Percentiles rank a stretch among this genome's conserved stretches.
Conservation (phyloP, 1,284 basidiomycete genomes). For the Peniophora sp. region DNA sequence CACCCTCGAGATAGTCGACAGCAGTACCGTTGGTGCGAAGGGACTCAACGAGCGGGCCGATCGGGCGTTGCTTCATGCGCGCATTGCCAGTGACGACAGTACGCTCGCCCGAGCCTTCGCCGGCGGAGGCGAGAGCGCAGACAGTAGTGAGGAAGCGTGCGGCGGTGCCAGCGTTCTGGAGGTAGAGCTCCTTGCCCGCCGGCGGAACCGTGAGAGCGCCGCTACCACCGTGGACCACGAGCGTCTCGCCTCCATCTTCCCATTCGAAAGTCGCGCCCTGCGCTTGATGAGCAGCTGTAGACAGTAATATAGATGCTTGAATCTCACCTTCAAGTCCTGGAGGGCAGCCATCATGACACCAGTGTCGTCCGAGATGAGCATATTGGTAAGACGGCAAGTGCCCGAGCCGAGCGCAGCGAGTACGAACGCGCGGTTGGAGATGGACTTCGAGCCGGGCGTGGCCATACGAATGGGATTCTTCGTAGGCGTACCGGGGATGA, state of each 20-base stretch:
- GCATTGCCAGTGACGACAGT: slow-evolving; percentile 95
- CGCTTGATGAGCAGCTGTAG: background rate
- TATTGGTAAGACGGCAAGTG: slow-evolving; percentile 82
- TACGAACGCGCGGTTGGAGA: slow-evolving; percentile 93
- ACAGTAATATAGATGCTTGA: slow-evolving; percentile 1
- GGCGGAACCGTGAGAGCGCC: slow-evolving; percentile 76
- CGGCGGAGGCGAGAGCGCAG: slow-evolving; percentile 73
- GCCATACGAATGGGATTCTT: slow-evolving; percentile 77
- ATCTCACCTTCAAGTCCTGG: slow-evolving; percentile 71
- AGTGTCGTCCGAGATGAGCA: slow-evolving; percentile 96
- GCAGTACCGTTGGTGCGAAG: slow-evolving; percentile 76
- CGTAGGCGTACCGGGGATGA: slow-evolving; percentile 61
- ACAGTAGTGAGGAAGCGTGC: slow-evolving; percentile 97
- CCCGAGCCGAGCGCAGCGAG: slow-evolving; percentile 89
- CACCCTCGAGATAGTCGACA: slow-evolving; percentile 73
- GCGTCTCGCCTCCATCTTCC: slow-evolving; percentile 91
- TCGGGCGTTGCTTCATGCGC: slow-evolving; percentile 96
- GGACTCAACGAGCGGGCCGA: slow-evolving; percentile 93
- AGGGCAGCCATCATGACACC: slow-evolving; percentile 98
- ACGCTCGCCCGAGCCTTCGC: slow-evolving; percentile 26
- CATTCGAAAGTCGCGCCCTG: slow-evolving; percentile 85
- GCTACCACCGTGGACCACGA: slow-evolving; percentile 85
- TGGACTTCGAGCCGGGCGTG: slow-evolving; percentile 94
- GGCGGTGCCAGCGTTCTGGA: slow-evolving; percentile 97
- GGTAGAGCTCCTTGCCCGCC: slow-evolving; percentile 83